A percentile compares a stretch with the other conserved stretches of the same genome.
Evolutionary conservation across 129 eudicot genomes (phyloP).

Genomic region (Daucus carota): DH1_v3.0 NC_030389.2:1967001-1967500

Average conservation of each 20-base stretch:
- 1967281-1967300: constrained; percentile 11
- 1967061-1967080: constrained; percentile 15
- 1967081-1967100: constrained; percentile 5
- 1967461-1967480: constrained; percentile 10
- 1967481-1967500: constrained; percentile 16
- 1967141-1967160: constrained; percentile 2
- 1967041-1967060: constrained; percentile 4
- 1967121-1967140: not conserved
- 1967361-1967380: constrained; percentile 16
- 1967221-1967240: not conserved
- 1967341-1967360: constrained; percentile 7
- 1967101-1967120: constrained; percentile 1
- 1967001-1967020: not conserved
- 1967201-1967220: not conserved
- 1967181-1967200: not conserved
- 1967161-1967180: constrained; percentile 2
- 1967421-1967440: constrained; percentile 14
- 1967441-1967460: constrained; percentile 16
- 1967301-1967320: constrained; percentile 1
- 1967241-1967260: constrained; percentile 11
- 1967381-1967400: constrained; percentile 15
- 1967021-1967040: not conserved
- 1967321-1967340: not conserved
- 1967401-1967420: constrained; percentile 2
- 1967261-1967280: constrained; percentile 7